Base-by-base conservation (phyloP, 306 rosid genomes). In the Lupinus albus region DNA sequence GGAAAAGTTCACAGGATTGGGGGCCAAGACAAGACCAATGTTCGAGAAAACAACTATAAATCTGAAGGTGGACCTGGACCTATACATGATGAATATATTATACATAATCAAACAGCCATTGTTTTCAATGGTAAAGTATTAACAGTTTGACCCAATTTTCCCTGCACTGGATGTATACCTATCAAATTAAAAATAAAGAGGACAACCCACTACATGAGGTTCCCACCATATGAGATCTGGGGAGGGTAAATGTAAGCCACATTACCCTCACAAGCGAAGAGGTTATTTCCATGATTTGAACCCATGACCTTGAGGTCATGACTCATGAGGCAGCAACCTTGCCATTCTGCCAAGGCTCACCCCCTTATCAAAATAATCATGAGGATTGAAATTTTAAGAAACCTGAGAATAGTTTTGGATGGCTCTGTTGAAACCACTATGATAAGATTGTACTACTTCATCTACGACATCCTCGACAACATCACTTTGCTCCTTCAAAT, bases 401-500 rank as follows among this genome's bases (percentile, higher is more conserved):
- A 94, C 99, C 99, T 94, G 99, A 13, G 99, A 94, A 83, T 94
- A 94, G 80, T 94, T 94, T 76, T 94, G 99, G 80, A 94, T 94
- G 53, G 99, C 99, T 85, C 75, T 91, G 81, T 94, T 94, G 88
- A 94, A 94, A 80, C 97, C 99, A 67, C 89, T 72, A 70, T 94
- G 99, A 85, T 88, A 94, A 48, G 89, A 76, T 8, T 94, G 99
- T 56, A 94, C 99, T 62, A 94, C 99, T 94, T 94, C 99, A 82
- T 94, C 99, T 72, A 94, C 97, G 49, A 94, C 97, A 46, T 91
- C 99, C 84, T 94, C 99, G 64, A 94, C 68, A 79, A 91, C 77
- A 77, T 94, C 99, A 78, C 91, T 94, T 84, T 91, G 99, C 89
- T 91, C 96, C 88, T 91, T 94, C 85, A 94, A 81, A 79, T 64